Conservation (phyloP, 345 rosid species). For the Populus davidiana region DNA sequence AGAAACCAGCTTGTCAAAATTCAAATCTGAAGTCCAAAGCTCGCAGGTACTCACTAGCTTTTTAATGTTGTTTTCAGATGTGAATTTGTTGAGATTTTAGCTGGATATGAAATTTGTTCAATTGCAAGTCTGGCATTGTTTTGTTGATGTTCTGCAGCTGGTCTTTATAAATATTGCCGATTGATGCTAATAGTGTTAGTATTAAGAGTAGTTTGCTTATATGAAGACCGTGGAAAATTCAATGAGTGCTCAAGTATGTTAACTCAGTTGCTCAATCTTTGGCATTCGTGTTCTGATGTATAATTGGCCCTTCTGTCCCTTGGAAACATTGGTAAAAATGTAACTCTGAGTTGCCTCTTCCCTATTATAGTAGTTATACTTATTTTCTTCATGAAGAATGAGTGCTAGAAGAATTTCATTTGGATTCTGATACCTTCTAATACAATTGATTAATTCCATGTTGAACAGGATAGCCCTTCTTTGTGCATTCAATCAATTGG, state of each 20-base stretch:
- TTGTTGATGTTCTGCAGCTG: not conserved
- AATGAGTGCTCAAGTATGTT: not conserved
- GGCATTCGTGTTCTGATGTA: too few species aligned
- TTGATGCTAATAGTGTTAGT: not conserved
- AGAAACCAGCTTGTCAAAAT: slow-evolving; percentile 28
- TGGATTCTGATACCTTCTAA: too few species aligned
- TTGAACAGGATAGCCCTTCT: too few species aligned
- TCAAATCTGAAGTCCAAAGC: slow-evolving; percentile 26
- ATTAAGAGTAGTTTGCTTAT: not conserved
- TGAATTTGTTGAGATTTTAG: not conserved
- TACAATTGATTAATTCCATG: too few species aligned
- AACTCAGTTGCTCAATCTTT: too few species aligned
- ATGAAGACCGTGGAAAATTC: not conserved
- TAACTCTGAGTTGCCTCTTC: not conserved
- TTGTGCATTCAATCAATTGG: not conserved
- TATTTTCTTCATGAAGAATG: too few species aligned
- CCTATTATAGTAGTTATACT: too few species aligned
- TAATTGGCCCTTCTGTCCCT: not conserved
- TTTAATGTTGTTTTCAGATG: not conserved
- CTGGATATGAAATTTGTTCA: too few species aligned
- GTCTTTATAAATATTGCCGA: not conserved
- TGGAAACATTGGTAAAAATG: not conserved
- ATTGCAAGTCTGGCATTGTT: not conserved
- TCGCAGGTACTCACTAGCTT: slow-evolving; percentile 16
- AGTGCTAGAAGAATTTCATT: too few species aligned